These are phyloP conservation scores for Verbascum thapsus DNA, from an alignment of 257 asterid genomes.

Conservation along the genomic window DNA sequence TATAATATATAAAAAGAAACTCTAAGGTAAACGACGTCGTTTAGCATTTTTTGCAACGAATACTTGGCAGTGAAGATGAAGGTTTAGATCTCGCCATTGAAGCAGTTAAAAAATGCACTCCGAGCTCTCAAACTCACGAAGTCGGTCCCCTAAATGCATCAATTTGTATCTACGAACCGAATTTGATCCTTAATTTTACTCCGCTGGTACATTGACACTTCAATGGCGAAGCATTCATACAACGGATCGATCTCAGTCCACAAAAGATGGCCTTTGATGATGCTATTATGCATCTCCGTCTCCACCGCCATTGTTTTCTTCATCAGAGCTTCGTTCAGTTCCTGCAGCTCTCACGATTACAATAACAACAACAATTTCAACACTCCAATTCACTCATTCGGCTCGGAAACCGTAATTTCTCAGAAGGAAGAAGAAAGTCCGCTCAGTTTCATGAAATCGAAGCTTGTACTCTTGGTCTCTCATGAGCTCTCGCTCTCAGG, in stretches of 20 bases:
- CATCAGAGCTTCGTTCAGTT: conserved; percentile 63
- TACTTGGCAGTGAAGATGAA: conserved; percentile 4
- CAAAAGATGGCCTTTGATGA: conserved; percentile 53
- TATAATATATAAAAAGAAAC: too few relatives aligned
- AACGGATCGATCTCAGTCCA: conserved; percentile 32
- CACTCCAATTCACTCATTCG: conserved; percentile 34
- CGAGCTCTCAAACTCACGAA: conserved; percentile 8
- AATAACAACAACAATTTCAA: conserved; percentile 22
- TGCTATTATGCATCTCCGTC: conserved; percentile 52
- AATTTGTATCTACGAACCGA: too few relatives aligned
- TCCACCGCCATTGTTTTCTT: conserved; percentile 64
- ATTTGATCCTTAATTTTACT: too few relatives aligned
- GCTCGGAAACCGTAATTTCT: conserved; percentile 22
- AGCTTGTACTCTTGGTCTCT: conserved; percentile 73
- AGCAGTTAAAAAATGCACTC: conserved; percentile 1
- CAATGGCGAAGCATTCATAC: conserved; percentile 59
- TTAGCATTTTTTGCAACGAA: too few relatives aligned
- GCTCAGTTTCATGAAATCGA: conserved; percentile 70
- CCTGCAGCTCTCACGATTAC: conserved; percentile 49
- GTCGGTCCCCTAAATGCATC: conserved; percentile 31
- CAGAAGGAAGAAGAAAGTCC: conserved; percentile 44
- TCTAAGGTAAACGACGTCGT: too few relatives aligned
- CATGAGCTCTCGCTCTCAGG: conserved; percentile 93
- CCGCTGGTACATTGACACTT: too few relatives aligned
- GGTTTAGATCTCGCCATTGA: conserved; percentile 20